Evolutionary conservation across 768 basidiomycete genomes (phyloP), one percentile per base, ranked within the genome.

Genomic region (Kwoniella sp.): DNA sequence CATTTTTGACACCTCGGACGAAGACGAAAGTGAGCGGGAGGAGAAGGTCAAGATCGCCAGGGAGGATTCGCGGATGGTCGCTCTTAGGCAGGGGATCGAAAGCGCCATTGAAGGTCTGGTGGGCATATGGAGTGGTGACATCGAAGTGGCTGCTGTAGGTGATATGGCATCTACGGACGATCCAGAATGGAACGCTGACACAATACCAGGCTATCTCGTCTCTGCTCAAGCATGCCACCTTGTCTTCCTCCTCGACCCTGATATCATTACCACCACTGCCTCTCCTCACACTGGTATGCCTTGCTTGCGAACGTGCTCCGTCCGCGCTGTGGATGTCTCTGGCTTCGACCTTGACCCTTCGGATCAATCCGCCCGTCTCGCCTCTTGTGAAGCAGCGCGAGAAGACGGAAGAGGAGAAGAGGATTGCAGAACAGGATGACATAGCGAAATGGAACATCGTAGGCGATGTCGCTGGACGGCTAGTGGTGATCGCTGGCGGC

Each of bases 201-300:
- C 15, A 3, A 14, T 36, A n/a, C 74, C 89, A 56, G 89, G 86
- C 76, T 84, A 89, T 59, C 77, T 93, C 29, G 80, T 91, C 77
- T 5, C 45, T 69, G 3, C 46, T 69, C 11, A 69, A 69, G 47
- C 48, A 66, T 34, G 85, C 88, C 0, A 86, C 92, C 50, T 89
- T 91, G 0, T 83, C 84, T 2, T 79, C 92, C 26, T 86, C 88
- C 0, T 77, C 80, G 2, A 93, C 89, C 0, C 71, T 95, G 14
- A 77, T 95, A 8, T 86, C 89, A 0, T 79, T 95, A 0, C 83
- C 88, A 2, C 81, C 90, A 7, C 83, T 82, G 5, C 90, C 90
- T 0, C 77, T 96, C 5, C 52, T 76, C 7, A 47, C 52, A 6
- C 59, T 74, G 12, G 67, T 76, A 23, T 62, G 63, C 11, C 41